Percentiles rank a stretch among this genome's conserved stretches.
Evolutionary conservation across 768 basidiomycete genomes (phyloP).

Genomic region (Tubosaeta sp.): DNA sequence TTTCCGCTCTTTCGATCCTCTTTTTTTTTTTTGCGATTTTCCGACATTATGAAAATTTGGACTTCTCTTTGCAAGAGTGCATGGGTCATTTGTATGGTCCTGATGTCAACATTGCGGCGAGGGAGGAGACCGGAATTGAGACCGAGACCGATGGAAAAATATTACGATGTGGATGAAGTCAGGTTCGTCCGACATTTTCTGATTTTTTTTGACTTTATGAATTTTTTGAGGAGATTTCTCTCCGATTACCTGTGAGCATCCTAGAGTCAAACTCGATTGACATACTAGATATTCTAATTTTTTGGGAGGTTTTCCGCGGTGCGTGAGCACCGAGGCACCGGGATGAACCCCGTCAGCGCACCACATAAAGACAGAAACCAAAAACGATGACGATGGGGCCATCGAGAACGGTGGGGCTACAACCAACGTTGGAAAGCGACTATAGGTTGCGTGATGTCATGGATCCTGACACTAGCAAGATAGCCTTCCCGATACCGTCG

Average conservation of each 20-base stretch:
- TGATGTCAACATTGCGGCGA: background rate
- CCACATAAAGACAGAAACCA: background rate
- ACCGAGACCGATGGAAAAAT: background rate
- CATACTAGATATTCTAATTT: background rate
- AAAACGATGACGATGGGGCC: background rate
- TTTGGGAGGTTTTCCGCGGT: background rate
- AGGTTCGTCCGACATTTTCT: background rate
- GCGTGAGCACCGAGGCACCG: background rate
- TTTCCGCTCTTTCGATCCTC: background rate
- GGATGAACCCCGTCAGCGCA: background rate
- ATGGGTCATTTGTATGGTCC: background rate
- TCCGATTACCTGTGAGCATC: no score
- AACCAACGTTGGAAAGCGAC: no score
- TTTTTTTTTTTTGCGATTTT: background rate
- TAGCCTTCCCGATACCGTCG: background rate
- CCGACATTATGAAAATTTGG: background rate
- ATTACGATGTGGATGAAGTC: background rate
- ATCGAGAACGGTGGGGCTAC: background rate
- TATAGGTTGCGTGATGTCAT: background rate
- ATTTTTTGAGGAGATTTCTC: no score
- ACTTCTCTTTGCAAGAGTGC: background rate
- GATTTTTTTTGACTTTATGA: no score
- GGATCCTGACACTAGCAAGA: background rate
- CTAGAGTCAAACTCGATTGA: no score
- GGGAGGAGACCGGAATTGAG: background rate